Conservation (phyloP, 805 yeast species). For the Danielia reshetovae region DNA sequence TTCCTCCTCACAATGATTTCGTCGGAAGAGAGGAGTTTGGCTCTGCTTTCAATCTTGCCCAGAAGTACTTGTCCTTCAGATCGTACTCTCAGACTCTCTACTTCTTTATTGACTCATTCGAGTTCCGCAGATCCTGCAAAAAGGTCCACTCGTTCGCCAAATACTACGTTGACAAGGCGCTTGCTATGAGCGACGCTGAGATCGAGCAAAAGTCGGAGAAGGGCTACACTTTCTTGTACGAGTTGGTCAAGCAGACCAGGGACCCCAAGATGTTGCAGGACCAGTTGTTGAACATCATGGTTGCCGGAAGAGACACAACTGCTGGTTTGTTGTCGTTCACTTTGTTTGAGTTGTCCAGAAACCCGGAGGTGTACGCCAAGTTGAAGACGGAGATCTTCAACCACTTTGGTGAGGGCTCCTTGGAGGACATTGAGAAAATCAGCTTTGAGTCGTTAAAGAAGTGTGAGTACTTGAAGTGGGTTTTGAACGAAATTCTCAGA, state of each 20-base stretch:
- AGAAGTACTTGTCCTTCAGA: slow-evolving; percentile 29
- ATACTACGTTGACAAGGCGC: slow-evolving; percentile 15
- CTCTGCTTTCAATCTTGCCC: slow-evolving; percentile 32
- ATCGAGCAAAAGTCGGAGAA: slow-evolving; percentile 13
- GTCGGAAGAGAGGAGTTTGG: slow-evolving; percentile 34
- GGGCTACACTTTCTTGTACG: slow-evolving; percentile 36
- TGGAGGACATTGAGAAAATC: slow-evolving; percentile 25
- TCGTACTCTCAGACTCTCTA: slow-evolving; percentile 29
- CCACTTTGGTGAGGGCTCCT: slow-evolving; percentile 31
- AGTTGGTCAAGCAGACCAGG: slow-evolving; percentile 35
- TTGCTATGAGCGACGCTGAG: slow-evolving; percentile 12
- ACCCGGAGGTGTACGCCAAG: slow-evolving; percentile 29
- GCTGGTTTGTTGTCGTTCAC: slow-evolving; percentile 37
- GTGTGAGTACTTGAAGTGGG: slow-evolving; percentile 36
- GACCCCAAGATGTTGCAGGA: slow-evolving; percentile 34
- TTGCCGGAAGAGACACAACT: slow-evolving; percentile 43
- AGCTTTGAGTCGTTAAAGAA: slow-evolving; percentile 36
- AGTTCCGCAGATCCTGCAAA: slow-evolving; percentile 28
- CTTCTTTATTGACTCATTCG: slow-evolving; percentile 20
- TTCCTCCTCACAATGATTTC: slow-evolving; percentile 16
- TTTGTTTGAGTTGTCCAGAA: slow-evolving; percentile 31
- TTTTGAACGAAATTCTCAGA: slow-evolving; percentile 34
- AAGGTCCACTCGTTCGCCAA: slow-evolving; percentile 21
- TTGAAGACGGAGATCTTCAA: slow-evolving; percentile 27
- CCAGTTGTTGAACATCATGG: slow-evolving; percentile 37